Base-by-base conservation (phyloP, 75 land plant species). In the Selaginella moellendorffii region DNA sequence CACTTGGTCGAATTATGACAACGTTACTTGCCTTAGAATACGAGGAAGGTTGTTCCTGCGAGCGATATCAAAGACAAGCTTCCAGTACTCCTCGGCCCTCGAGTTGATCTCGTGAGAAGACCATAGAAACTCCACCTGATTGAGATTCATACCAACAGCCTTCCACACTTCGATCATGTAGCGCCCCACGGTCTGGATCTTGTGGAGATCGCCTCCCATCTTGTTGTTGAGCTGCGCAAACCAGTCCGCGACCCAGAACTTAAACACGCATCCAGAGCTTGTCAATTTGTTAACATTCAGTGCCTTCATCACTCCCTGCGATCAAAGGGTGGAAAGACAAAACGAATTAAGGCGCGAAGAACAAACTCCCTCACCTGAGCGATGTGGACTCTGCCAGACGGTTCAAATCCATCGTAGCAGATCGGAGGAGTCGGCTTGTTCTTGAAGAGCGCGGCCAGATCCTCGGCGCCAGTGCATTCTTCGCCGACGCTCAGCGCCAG, bases 171-270 rank as follows among this genome's bases (percentile, higher is more conserved):
- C 97, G 63, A 83, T 80, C 73, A 85, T 69, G 64, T 92, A 92
- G 0, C 54, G 68, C 0, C 97, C 97, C 52, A 88, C 79, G 0
- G 63, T 80, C 54, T 76, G 74, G 21, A 92, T 92, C 69, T 92
- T 92, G 59, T 85, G 82, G 77, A 92, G 30, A 69, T 88, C 92
- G 29, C 97, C 97, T 1, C 84, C 95, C 90, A 92, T 92, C 65
- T 88, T 92, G 62, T 85, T 85, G 78, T 92, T 92, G 1, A 92
- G 79, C 77, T 83, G 89, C 22, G 97, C 97, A 77, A 88, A 92
- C 97, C 97, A 92, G 74, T 91, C 97, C 26, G 97, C 97, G 56
- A 91, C 69, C 97, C 97, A 91, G 52, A 91, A 78, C 59, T 87
- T 91, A 65, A 91, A 76, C 54, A 65, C 73, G 70, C 92, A 87